Percentiles rank a stretch among this genome's conserved stretches.
phyloP scores from a whole-genome alignment of 208 protist genomes.

The Leishmania amazonensis region DNA sequence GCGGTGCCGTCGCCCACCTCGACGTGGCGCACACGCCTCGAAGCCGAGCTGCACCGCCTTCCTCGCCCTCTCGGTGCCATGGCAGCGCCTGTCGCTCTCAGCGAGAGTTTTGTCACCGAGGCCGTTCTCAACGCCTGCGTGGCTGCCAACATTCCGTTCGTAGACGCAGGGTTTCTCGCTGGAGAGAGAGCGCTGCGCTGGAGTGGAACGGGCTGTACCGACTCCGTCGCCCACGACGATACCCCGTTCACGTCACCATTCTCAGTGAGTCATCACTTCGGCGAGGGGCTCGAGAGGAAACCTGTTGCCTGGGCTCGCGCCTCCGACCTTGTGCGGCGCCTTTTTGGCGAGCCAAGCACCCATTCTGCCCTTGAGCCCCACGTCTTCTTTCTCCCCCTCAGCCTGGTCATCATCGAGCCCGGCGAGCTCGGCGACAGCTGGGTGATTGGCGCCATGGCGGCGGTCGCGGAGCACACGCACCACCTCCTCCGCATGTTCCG shows the following conservation, averaged over 20 bases:
- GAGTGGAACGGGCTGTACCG: not conserved
- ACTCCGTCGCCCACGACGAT: not conserved
- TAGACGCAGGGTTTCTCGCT: constrained; percentile 35
- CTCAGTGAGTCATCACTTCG: constrained; percentile 8
- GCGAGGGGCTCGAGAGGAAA: not conserved
- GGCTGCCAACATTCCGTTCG: constrained; percentile 27
- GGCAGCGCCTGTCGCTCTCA: not conserved
- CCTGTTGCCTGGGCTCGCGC: constrained; percentile 2
- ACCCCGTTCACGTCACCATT: not conserved
- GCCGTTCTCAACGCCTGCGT: constrained; percentile 6
- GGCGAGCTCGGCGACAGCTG: constrained; percentile 67
- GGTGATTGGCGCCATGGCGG: constrained; percentile 61
- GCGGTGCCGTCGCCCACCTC: not conserved
- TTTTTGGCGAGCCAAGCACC: not conserved
- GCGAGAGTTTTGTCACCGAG: constrained; percentile 2
- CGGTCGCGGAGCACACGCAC: constrained; percentile 45
- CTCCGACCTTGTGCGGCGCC: constrained; percentile 5
- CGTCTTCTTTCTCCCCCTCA: constrained; percentile 11
- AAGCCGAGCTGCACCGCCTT: constrained; percentile 8
- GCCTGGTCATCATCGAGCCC: constrained; percentile 37
- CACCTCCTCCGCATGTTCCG: constrained; percentile 38
- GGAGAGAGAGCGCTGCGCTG: constrained; percentile 29
- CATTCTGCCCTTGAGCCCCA: constrained; percentile 13
- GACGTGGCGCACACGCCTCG: not conserved
- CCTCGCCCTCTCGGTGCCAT: not conserved